Base-by-base conservation (phyloP, 2,329 filamentous ascomycete genomes). In the Nothophaeocryptopus gaeumannii region DNA sequence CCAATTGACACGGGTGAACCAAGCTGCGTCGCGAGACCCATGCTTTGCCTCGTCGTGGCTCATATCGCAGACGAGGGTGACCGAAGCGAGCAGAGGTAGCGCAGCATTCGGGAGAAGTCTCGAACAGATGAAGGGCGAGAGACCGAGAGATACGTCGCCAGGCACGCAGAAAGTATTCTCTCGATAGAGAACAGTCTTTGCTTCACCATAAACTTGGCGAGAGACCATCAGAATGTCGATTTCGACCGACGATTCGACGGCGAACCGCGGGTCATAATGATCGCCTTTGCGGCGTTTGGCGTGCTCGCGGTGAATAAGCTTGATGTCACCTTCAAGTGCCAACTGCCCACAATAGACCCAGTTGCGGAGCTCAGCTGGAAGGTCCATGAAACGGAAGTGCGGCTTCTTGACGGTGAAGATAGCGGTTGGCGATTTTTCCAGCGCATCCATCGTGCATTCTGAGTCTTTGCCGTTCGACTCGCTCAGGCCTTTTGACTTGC, bases 131-230 rank as follows among this genome's bases (percentile, higher is more conserved):
- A 50, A 45, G 16, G 47, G 42, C 2, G 39, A 31, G 10, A 39
- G 37, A 36, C 29, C 35, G 36, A 26, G 37, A 31, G 46, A 32
- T 15, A 40, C 45, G 32, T 26, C 15, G 13, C 30, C 43, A 10
- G 44, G 33, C 31, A 44, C 46, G 20, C 48, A 49, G 32, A 56
- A 11, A n/a, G 34, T 52, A 33, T 72, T 73, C 8, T 61, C 58
- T 15, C 61, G 56, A 51, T 72, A 72, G 10, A 74, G 59, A 8
- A 72, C 54, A 2, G 58, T 55, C 12, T 62, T 65, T 5, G 70
- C 62, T 59, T 74, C 70, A 32, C 55, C 48, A 51, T 68, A 59
- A 45, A 72, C 65, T 12, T 65, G 58, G 38, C 64, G 60, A 13
- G 37, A 41, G 4, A 39, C 32, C 14, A n/a, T 26, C 30, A 41